These are phyloP conservation scores for Purshia tridentata DNA, from an alignment of 306 rosid genomes.

Conservation along the genomic window DNA sequence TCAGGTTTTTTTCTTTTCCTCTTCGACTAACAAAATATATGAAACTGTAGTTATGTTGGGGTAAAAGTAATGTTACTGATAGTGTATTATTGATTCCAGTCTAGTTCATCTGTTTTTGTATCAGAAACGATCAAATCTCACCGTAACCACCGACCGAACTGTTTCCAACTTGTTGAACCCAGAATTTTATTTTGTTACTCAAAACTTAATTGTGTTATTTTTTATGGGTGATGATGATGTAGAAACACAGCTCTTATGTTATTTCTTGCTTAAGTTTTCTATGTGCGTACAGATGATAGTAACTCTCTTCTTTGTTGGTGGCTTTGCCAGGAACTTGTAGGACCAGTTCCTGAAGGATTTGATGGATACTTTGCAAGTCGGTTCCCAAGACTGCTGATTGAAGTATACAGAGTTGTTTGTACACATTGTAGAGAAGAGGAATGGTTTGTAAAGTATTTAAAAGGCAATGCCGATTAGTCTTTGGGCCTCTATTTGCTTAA, in stretches of 20 bases:
- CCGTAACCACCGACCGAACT: neutral
- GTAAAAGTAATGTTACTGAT: too few species aligned
- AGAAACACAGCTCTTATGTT: neutral
- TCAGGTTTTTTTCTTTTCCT: conserved; percentile 53
- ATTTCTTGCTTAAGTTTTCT: too few species aligned
- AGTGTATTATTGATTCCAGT: too few species aligned
- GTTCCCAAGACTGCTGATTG: conserved; percentile 43
- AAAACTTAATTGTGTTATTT: neutral
- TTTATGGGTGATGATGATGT: neutral
- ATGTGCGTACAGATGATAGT: neutral
- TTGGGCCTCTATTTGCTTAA: neutral
- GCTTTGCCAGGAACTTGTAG: conserved; percentile 41
- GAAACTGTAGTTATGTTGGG: neutral
- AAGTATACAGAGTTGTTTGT: conserved; percentile 42
- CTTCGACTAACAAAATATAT: neutral
- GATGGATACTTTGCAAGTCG: conserved; percentile 46
- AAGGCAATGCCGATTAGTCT: conserved; percentile 20
- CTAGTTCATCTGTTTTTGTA: neutral
- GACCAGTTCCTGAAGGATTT: conserved; percentile 43
- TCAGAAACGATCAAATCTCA: neutral
- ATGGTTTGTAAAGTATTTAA: conserved; percentile 35
- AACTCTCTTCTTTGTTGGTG: neutral
- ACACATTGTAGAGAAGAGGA: conserved; percentile 36
- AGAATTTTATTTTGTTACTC: neutral
- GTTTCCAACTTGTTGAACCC: neutral